Evolutionary conservation across 1,284 basidiomycete genomes (phyloP), one percentile per base, ranked within the genome.

Genomic region (Cryptococcus jaspeensis): DNA sequence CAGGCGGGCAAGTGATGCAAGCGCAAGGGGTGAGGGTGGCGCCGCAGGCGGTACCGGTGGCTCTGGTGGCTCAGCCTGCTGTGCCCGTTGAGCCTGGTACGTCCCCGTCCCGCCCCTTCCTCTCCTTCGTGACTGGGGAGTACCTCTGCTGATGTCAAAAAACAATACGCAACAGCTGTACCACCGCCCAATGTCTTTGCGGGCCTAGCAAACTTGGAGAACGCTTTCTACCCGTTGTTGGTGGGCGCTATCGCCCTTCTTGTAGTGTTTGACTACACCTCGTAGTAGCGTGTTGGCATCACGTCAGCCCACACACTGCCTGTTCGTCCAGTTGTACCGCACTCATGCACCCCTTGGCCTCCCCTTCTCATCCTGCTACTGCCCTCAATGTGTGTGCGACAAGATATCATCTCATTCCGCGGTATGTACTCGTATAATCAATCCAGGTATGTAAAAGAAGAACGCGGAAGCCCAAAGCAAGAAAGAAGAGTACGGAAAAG

Each of bases 201-300:
- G 6, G 67, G 69, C 4, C 43, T 75, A 4, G 60, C 65, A 2
- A 70, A 70, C 40, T 58, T 75, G 5, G 72, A 75, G 47, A 67
- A 69, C 42, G 67, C 71, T 2, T 75, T 75, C 48, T 75, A 72
- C 40, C 73, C 73, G 2, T 45, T 75, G 13, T 52, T 75, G 1
- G 70, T 75, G 4, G 73, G 70, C 1, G 73, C 71, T 2, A 75
- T 75, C 28, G 72, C 69, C 6, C 55, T 75, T 23, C 53, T 75
- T 35, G 68, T 75, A 1, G 63, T 75, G 20, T 75, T 75, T 52
- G 73, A 75, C 47, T 75, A 75, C 55, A 66, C 70, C 11, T 62
- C 65, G 2, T 68, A 55, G 53, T 32, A 12, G 12, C 16, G 28
- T 25, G 41, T 20, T 4, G 20, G n/a, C 44, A 13, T 8, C 3